Evolutionary conservation across 2,329 filamentous ascomycete species (phyloP), one percentile per base, ranked within the genome.

Genomic region (Trichoderma pleuroti): DNA sequence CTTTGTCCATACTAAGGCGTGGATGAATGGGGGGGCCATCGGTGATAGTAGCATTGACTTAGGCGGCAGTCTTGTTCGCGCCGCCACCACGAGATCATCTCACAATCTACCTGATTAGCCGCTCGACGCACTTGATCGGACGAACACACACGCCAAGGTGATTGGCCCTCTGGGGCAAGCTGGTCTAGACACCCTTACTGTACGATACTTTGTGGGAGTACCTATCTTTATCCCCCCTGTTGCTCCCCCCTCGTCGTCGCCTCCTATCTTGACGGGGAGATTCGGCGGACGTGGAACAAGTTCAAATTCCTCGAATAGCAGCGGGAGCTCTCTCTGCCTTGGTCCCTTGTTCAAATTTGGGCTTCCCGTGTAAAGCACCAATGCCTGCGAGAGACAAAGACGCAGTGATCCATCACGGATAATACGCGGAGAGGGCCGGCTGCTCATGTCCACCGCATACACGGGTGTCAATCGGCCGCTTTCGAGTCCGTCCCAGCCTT

Each of bases 121-220:
- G 65, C 62, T 71, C 42, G 64, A 71, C 39, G 24, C 52, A 24
- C 56, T 18, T 68, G 70, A 71, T 71, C 70, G 70, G 65, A 71
- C 65, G 70, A 68, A 63, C 46, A 57, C 46, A 61, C 34, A 60
- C 34, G 54, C 28, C 52, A 46, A 14, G 24, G 9, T 42, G 39
- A 67, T 65, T 70, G 68, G 62, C 21, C 46, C 59, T 42, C 30
- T 24, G 28, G 42, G 39, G 36, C 34, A 36, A 34, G 46, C 21
- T 52, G 57, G n/a, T 8, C 10, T 32, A 9, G n/a, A 28, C 59
- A 24, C 24, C 28, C 42, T 28, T 46, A 30, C 60, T 26, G 42
- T 52, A 18, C 61, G n/a, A 28, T 24, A 28, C 30, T 39, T 56
- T 26, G 16, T 56, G 52, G 24, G 12, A 62, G 32, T 62, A 49